Evolutionary conservation across 768 basidiomycete species (phyloP).

Genomic region (Suillus lakei): DNA sequence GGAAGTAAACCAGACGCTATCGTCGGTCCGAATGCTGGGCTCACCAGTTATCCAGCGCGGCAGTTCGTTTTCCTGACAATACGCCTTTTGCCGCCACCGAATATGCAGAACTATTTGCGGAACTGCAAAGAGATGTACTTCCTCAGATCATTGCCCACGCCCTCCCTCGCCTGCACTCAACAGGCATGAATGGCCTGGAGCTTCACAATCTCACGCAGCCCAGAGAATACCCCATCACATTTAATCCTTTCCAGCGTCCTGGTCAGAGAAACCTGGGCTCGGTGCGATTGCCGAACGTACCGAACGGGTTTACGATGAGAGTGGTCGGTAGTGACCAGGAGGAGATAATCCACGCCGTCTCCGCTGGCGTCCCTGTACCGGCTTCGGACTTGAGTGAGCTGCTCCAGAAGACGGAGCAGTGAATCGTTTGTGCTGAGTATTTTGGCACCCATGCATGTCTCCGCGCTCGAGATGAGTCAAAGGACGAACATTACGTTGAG

Average conservation of each 20-base stretch:
- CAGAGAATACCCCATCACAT: conserved; percentile 33
- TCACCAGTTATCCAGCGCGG: conserved; percentile 44
- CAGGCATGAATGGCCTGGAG: conserved; percentile 21
- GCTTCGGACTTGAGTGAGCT: conserved; percentile 17
- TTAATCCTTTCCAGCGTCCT: conserved; percentile 39
- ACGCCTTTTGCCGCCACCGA: conserved; percentile 40
- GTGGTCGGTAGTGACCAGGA: conserved; percentile 26
- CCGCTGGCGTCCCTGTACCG: conserved; percentile 1
- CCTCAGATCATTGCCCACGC: conserved; percentile 33
- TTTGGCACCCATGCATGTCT: neutral
- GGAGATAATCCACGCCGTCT: neutral
- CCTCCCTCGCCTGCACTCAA: conserved; percentile 22
- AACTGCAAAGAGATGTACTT: conserved; percentile 34
- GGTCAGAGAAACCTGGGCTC: conserved; percentile 34
- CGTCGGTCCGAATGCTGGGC: conserved; percentile 45
- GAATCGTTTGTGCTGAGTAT: conserved; percentile 32
- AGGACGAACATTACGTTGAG: neutral
- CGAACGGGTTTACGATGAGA: conserved; percentile 37
- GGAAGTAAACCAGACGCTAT: conserved; percentile 44
- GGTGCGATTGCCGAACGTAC: conserved; percentile 32
- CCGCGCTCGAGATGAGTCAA: neutral
- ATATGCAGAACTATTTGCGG: conserved; percentile 42
- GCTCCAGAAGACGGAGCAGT: conserved; percentile 15
- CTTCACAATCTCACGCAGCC: conserved; percentile 28
- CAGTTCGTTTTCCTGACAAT: conserved; percentile 36